Evolutionary conservation across 78 protist species (phyloP).

Genomic region (Speleostelium caveatum): DNA sequence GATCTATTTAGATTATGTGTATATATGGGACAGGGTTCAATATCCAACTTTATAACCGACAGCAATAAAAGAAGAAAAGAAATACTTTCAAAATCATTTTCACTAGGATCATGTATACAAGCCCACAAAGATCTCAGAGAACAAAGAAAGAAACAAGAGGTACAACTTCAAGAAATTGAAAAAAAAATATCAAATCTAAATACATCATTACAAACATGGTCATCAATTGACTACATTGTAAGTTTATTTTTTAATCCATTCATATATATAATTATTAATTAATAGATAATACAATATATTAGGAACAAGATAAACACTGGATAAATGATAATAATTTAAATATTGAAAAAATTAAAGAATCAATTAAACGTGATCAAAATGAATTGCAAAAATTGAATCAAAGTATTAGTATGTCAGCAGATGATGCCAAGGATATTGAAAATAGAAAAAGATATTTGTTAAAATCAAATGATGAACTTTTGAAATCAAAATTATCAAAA

Average conservation of each 20-base stretch:
- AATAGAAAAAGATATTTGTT: neutral
- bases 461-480: neutral
- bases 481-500: neutral
- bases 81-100: conserved; percentile 36
- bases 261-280: too few species aligned
- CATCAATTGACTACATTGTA: conserved; percentile 14
- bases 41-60: conserved; percentile 56
- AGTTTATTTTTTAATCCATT: too few species aligned
- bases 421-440: neutral
- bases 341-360: neutral
- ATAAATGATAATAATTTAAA: neutral
- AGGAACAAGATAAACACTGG: neutral
- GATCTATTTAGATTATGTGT: conserved; percentile 72
- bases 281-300: too few species aligned
- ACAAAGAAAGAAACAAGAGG: conserved; percentile 32
- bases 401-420: neutral
- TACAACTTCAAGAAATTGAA: neutral
- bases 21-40: conserved; percentile 67
- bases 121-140: conserved; percentile 49
- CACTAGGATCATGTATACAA: conserved; percentile 59
- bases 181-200: neutral
- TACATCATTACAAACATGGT: conserved; percentile 41
- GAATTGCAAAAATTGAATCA: neutral
- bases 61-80: conserved; percentile 53
- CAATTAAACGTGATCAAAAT: neutral